Evolutionary conservation across 2,329 filamentous ascomycete genomes (phyloP).

Genomic region (Aspergillus sclerotialis): DNA sequence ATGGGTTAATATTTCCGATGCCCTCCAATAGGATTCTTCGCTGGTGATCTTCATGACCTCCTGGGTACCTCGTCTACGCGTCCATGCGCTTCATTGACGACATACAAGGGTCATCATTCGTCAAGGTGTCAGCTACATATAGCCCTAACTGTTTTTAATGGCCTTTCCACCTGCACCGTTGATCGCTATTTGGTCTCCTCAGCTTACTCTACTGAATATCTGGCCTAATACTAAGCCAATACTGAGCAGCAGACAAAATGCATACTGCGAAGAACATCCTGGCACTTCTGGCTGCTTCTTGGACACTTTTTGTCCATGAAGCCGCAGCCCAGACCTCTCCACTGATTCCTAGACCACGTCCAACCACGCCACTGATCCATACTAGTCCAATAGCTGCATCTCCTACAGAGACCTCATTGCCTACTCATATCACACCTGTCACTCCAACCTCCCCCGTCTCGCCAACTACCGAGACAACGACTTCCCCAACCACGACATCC

Average conservation of each 20-base stretch:
- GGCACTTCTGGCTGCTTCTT: constrained; percentile 10
- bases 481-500: no score
- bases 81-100: constrained; percentile 1
- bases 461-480: neutral
- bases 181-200: neutral
- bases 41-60: neutral
- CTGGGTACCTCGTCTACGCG: neutral
- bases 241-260: constrained; percentile 11
- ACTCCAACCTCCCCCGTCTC: neutral
- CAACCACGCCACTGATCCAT: neutral
- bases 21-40: constrained; percentile 1
- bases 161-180: neutral
- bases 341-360: neutral
- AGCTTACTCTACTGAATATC: neutral
- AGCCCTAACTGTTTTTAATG: neutral
- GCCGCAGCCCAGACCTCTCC: constrained; percentile 3
- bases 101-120: constrained; percentile 4
- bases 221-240: neutral
- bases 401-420: no score
- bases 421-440: neutral
- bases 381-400: neutral
- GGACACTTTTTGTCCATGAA: constrained; percentile 10
- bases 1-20: neutral
- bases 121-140: constrained; percentile 2
- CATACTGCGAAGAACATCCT: constrained; percentile 10